Conservation (phyloP, 2,329 filamentous ascomycete species). For the Thelonectria rubi region DNA sequence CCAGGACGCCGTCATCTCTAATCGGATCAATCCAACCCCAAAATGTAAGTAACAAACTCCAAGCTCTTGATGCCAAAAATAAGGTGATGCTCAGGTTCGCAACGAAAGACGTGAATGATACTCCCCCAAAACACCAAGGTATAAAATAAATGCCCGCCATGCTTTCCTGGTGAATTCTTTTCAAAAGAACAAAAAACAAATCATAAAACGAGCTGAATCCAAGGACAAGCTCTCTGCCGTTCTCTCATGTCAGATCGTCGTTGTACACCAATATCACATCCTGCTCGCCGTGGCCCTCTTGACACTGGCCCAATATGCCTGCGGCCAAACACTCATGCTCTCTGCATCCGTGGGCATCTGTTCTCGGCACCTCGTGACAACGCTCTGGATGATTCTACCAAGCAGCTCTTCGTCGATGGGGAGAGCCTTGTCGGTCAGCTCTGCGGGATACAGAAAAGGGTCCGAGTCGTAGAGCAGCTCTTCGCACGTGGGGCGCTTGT, state of each 20-base stretch:
- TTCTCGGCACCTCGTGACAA: constrained; percentile 66
- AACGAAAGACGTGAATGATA: constrained; percentile 42
- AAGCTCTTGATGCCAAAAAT: constrained; percentile 30
- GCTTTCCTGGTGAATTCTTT: constrained; percentile 35
- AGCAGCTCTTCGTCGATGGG: constrained; percentile 71
- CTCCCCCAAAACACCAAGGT: constrained; percentile 45
- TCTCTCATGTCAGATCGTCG: constrained; percentile 27
- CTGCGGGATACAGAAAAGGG: constrained; percentile 70
- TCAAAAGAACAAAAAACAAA: constrained; percentile 28
- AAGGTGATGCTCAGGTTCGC: constrained; percentile 33
- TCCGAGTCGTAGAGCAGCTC: constrained; percentile 68
- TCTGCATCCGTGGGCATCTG: constrained; percentile 68
- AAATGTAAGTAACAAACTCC: constrained; percentile 21
- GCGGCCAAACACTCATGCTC: constrained; percentile 63
- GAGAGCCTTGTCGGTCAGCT: constrained; percentile 62
- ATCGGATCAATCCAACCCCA: constrained; percentile 29
- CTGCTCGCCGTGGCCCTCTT: constrained; percentile 57
- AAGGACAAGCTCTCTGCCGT: constrained; percentile 24
- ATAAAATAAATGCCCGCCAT: constrained; percentile 33
- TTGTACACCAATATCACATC: constrained; percentile 35
- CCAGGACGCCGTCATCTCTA: constrained; percentile 34
- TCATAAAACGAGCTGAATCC: constrained; percentile 35
- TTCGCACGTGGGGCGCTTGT: constrained; percentile 69
- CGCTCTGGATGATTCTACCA: constrained; percentile 69
- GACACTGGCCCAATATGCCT: constrained; percentile 69